A percentile compares a stretch with the other conserved stretches of the same genome.
These are phyloP conservation scores for Nemophila menziesii DNA, from an alignment of 257 asterid genomes.

Conservation along the genomic window DNA sequence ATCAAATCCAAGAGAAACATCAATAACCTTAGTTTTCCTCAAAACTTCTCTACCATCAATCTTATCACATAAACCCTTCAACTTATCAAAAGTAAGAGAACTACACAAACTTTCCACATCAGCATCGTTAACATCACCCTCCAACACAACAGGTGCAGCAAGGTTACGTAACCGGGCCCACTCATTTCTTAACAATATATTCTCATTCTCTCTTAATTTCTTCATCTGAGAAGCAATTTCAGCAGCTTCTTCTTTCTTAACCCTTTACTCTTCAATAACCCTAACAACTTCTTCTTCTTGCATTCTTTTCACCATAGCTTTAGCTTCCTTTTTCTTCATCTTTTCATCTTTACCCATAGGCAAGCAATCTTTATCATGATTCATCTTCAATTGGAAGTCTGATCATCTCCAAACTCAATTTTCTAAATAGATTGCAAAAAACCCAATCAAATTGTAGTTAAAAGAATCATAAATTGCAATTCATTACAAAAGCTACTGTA, in stretches of 20 bases:
- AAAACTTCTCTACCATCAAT: slow-evolving; percentile 51
- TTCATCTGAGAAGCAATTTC: slow-evolving; percentile 75
- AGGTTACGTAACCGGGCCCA: slow-evolving; percentile 67
- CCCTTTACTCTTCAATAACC: slow-evolving; percentile 66
- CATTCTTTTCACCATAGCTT: slow-evolving; percentile 64
- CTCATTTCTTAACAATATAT: slow-evolving; percentile 77
- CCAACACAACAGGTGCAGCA: slow-evolving; percentile 36
- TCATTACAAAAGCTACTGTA: too few species aligned
- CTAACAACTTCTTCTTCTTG: slow-evolving; percentile 81
- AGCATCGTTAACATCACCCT: slow-evolving; percentile 39
- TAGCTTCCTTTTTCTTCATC: slow-evolving; percentile 81
- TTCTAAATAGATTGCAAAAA: too few species aligned
- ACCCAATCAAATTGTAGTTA: too few species aligned
- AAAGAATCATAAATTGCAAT: too few species aligned
- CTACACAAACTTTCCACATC: slow-evolving; percentile 63
- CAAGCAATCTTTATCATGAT: too few species aligned
- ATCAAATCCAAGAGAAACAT: slow-evolving; percentile 31
- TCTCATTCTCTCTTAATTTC: slow-evolving; percentile 70
- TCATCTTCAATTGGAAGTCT: too few species aligned
- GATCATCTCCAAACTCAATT: too few species aligned
- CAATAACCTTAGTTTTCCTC: slow-evolving; percentile 41
- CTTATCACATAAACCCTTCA: slow-evolving; percentile 48
- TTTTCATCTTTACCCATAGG: slow-evolving; percentile 70
- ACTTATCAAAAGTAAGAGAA: slow-evolving; percentile 66
- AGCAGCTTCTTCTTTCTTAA: slow-evolving; percentile 64